These are phyloP conservation scores for Candida smagusa DNA, from an alignment of 1,139 yeast genomes.

Conservation along the genomic window DNA sequence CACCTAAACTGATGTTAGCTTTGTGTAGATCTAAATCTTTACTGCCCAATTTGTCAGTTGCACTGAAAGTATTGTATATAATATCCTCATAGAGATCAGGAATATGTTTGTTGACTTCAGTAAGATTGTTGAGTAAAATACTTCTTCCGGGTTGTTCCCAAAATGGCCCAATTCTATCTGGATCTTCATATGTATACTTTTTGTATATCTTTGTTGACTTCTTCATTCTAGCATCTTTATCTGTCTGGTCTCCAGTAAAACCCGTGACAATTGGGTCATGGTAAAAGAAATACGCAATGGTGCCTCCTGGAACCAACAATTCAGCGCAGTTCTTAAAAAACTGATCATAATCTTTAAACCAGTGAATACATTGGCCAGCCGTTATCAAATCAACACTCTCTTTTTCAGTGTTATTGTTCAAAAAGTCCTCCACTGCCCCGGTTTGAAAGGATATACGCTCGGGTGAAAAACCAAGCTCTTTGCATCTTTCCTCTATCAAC, in stretches of 20 bases:
- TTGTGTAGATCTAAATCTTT: constrained; percentile 26
- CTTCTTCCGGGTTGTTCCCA: constrained; percentile 48
- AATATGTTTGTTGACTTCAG: constrained; percentile 29
- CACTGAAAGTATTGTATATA: constrained; percentile 23
- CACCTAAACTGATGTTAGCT: constrained; percentile 19
- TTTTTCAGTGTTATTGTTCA: constrained; percentile 16
- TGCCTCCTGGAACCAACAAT: constrained; percentile 35
- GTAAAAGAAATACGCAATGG: constrained; percentile 44
- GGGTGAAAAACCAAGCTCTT: constrained; percentile 23
- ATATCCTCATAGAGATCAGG: constrained; percentile 31
- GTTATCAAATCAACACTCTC: constrained; percentile 35
- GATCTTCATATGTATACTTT: constrained; percentile 36
- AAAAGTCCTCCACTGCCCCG: constrained; percentile 36
- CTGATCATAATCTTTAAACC: constrained; percentile 38
- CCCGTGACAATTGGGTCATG: constrained; percentile 40
- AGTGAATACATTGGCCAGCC: constrained; percentile 47
- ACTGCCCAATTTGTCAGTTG: constrained; percentile 10
- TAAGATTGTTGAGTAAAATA: constrained; percentile 27
- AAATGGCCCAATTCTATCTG: constrained; percentile 33
- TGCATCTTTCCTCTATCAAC: constrained; percentile 20
- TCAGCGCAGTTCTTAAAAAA: constrained; percentile 29
- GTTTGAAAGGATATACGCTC: constrained; percentile 27
- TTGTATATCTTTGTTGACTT: constrained; percentile 26
- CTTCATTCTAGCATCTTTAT: constrained; percentile 17
- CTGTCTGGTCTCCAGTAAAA: constrained; percentile 19